Base-by-base conservation (phyloP, 2,329 filamentous ascomycete species). In the Penicillium sp. region DNA sequence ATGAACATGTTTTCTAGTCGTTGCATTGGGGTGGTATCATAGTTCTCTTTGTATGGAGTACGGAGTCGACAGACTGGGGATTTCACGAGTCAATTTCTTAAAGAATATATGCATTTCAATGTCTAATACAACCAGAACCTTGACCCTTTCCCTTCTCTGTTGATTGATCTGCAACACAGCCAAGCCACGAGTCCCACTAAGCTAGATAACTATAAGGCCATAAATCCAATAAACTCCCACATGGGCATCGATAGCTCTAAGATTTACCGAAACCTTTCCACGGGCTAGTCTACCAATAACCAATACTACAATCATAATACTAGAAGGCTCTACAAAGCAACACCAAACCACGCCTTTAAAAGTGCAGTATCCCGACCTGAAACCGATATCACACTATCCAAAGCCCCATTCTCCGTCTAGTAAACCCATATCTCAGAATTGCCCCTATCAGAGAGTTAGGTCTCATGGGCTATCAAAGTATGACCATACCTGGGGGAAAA, bases 21-120 rank as follows among this genome's bases (percentile, higher is more conserved):
- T 55, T 62, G 63, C 63, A 65, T 65, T 60, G 62, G 58, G 60
- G 61, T 62, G 61, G 60, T 64, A 60, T 64, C 58, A 62, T 63
- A 58, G 57, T 59, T 54, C 53, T 54, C 35, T 50, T 58, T 59
- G 48, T 61, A 51, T 57, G 65, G 65, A 58, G 65, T 61, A 57
- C 53, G 63, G 64, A 53, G 60, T 65, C 22, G 50, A 55, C 49
- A 40, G 42, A 51, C 53, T 43, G 50, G 31, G 53, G 55, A 53
- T 42, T 54, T 49, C 31, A 50, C 29, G 57, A 53, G 44, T 49
- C 35, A 29, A 44, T 57, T 53, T 23, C 18, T 51, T 45, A 46
- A 40, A 57, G 53, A 54, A 58, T 47, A 52, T 51, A 55, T 49
- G 47, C 40, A 58, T 43, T 43, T 42, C 48, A 49, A 49, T 49